Base-by-base conservation (phyloP, 2,329 filamentous ascomycete genomes). In the Xylaria multiplex region DNA sequence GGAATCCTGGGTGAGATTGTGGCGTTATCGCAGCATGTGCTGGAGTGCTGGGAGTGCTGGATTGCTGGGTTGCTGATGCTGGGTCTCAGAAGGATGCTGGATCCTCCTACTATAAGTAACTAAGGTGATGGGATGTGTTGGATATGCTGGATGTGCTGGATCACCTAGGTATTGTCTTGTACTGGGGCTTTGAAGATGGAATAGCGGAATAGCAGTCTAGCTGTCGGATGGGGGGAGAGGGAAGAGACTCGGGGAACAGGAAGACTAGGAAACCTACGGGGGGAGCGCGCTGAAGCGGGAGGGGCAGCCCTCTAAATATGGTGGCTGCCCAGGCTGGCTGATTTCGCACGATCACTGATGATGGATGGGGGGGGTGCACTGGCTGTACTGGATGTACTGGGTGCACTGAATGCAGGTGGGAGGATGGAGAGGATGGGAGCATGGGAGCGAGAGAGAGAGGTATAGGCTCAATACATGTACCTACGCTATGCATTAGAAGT, bases 261-360 rank as follows among this genome's bases (percentile, higher is more conserved):
- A 62, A 70, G 64, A 72, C 69, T 70, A 68, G 69, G 70, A 67
- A 71, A 69, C 69, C 73, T 73, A 71, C 37, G 70, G 70, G 68
- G 68, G 70, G 54, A 64, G 58, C 64, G 56, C 66, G 69, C 73
- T 74, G 71, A 61, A 68, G 56, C 59, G 72, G 70, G 72, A 71
- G 73, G 73, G 69, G 69, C 68, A 60, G 70, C 45, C 64, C 71
- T 75, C 73, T 75, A 75, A 75, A 74, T 75, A 75, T 58, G 69
- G 67, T 67, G 64, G 64, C 61, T 64, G 62, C 58, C 58, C 61
- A 52, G 59, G 56, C 68, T 69, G 65, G 73, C 72, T 75, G 74
- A 75, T 75, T 75, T 66, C 43, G 66, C 70, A 71, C 62, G 59
- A 74, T 74, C 72, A 74, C 66, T 71, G 69, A 40, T 22, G 45